Evolutionary conservation across 352 stramenopile genomes (phyloP).

Genomic region (Pythium periplocum): DNA sequence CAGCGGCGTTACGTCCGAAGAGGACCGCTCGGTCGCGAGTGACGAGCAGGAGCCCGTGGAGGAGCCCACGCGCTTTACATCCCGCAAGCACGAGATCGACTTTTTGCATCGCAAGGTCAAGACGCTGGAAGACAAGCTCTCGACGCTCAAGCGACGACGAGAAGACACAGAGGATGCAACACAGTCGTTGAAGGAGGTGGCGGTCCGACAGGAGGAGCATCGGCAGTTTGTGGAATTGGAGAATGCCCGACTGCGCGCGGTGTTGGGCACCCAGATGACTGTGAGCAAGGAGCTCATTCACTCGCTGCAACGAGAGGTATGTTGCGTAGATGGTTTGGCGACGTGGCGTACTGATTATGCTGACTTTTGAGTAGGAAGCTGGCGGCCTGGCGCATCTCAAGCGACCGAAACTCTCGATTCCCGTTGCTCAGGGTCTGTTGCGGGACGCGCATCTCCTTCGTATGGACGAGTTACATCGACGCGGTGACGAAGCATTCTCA

Average conservation of each 20-base stretch:
- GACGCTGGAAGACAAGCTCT: conserved; percentile 18
- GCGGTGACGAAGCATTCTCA: too few relatives aligned
- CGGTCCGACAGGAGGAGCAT: conserved; percentile 31
- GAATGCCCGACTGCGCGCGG: conserved; percentile 41
- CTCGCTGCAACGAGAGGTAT: too few relatives aligned
- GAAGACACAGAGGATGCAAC: background rate
- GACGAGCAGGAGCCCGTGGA: background rate
- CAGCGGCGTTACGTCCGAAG: too few relatives aligned
- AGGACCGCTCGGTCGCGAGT: background rate
- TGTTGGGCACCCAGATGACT: conserved; percentile 36
- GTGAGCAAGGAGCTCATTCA: conserved; percentile 19
- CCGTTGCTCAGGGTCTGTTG: too few relatives aligned
- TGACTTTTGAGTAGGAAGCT: too few relatives aligned
- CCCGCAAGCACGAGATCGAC: conserved; percentile 6
- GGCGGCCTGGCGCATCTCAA: too few relatives aligned
- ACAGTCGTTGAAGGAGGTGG: conserved; percentile 28
- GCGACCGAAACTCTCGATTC: too few relatives aligned
- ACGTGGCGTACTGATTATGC: too few relatives aligned
- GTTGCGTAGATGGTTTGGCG: too few relatives aligned
- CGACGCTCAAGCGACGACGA: conserved; percentile 5
- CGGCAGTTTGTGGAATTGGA: conserved; percentile 34
- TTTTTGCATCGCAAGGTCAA: background rate
- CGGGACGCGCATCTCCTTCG: too few relatives aligned
- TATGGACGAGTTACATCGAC: too few relatives aligned
- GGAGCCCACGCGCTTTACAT: background rate